Percentiles rank a stretch among this genome's conserved stretches.
Evolutionary conservation across 2,329 filamentous ascomycete species (phyloP).

Genomic region (Trichophyton mentagrophytes): DNA sequence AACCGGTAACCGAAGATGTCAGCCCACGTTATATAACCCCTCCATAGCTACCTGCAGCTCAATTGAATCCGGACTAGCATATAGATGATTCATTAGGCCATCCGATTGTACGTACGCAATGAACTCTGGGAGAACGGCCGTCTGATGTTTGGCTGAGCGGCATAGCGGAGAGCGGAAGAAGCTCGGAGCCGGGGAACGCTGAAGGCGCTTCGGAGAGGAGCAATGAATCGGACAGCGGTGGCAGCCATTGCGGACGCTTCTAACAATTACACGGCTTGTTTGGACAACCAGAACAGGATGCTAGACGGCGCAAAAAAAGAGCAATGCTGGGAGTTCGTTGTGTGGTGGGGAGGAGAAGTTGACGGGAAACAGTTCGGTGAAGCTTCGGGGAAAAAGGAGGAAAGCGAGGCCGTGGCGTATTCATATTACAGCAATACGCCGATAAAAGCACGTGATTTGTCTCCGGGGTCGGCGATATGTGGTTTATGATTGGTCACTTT

Average conservation of each 20-base stretch:
- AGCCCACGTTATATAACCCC: background rate
- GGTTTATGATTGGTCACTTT: background rate
- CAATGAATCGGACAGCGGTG: constrained; percentile 19
- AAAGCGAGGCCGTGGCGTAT: background rate
- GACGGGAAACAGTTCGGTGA: constrained; percentile 2
- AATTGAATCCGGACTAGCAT: background rate
- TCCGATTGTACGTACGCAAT: constrained; percentile 22
- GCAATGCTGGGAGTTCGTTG: background rate
- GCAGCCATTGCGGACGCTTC: constrained; percentile 24
- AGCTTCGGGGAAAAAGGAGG: background rate
- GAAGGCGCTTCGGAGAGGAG: constrained; percentile 11
- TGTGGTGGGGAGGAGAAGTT: background rate
- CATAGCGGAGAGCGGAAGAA: constrained; percentile 10
- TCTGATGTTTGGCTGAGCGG: constrained; percentile 11
- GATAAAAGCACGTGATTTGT: background rate
- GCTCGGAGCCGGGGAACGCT: constrained; percentile 9
- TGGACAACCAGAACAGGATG: background rate
- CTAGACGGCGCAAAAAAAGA: background rate
- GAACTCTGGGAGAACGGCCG: constrained; percentile 32
- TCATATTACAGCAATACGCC: background rate
- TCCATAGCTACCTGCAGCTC: background rate
- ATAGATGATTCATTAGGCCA: constrained; percentile 3
- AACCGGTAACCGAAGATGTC: background rate
- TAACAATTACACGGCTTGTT: background rate
- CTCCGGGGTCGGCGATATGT: background rate